Evolutionary conservation across 345 rosid genomes (phyloP), one percentile per base, ranked within the genome.

Genomic region (Populus pruinosa): DNA sequence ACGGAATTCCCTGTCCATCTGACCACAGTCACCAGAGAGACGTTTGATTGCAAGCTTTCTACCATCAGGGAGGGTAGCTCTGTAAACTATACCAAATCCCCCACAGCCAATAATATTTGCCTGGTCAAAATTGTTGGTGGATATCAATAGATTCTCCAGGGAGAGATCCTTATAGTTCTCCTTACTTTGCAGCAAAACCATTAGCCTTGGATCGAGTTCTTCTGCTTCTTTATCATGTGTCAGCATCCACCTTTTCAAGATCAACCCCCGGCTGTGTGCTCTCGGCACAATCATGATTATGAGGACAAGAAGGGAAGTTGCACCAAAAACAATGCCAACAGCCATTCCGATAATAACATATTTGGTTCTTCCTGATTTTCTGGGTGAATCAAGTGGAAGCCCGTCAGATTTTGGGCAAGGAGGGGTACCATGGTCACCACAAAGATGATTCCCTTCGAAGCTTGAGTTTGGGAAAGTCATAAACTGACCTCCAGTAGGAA

Each of bases 61-160:
- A 27, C 99, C 96, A 27, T 91, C 87, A 0, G 96, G 93, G 41
- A 96, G 87, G 81, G 62, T 80, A 5, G 98, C 97, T 78, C 88
- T 96, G 91, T 93, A 96, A 66, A 96, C 98, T 65, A 96, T 89
- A 39, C 99, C 99, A 56, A 96, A 96, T 6, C 99, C 99, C 10
- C 99, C 99, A 14, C 98, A 96, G 29, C 99, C 99, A 74, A 96
- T 91, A 21, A 96, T 96, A 78, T 96, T 93, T 0, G 96, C 94
- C 76, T 93, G 99, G 83, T 87, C 91, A 81, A 96, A 96, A 74
- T 89, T 91, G 85, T 87, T 91, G 11, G 99, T 93, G 36, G 98
- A 87, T 68, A 88, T 96, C 73, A 96, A 80, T 79, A 96, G 73
- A 72, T 96, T 97, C 50, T 88, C 91, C 39, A 87, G 78, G 17